Percentiles rank a stretch among this genome's conserved stretches.
Conservation (phyloP, 441 rosid genomes). For the Cnidoscolus chayamansa region DNA sequence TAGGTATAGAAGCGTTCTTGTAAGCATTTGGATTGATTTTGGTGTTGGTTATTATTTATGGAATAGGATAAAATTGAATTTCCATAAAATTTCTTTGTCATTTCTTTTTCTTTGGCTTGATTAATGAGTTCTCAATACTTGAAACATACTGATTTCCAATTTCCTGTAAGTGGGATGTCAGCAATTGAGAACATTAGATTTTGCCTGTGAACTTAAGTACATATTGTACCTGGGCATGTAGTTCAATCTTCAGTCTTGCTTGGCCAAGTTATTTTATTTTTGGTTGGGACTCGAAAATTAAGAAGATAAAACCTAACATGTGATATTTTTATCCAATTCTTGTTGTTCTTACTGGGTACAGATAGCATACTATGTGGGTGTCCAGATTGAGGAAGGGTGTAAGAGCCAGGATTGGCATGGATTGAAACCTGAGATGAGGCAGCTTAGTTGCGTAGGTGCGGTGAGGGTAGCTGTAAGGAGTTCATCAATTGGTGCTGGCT, state of each 20-base stretch:
- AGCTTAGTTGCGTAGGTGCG: conserved; percentile 73
- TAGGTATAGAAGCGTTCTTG: not conserved
- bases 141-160: too few species aligned
- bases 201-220: not conserved
- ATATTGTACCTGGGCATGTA: too few species aligned
- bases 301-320: not conserved
- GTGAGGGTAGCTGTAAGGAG: conserved; percentile 86
- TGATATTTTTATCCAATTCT: not conserved
- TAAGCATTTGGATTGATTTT: not conserved
- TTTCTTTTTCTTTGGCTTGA: not conserved
- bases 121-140: too few species aligned
- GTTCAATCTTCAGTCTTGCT: too few species aligned
- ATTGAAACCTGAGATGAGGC: conserved; percentile 61
- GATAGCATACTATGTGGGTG: conserved; percentile 80
- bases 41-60: not conserved
- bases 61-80: not conserved
- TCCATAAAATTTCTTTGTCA: too few species aligned
- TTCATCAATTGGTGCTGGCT: conserved; percentile 49
- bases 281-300: not conserved
- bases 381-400: conserved; percentile 62
- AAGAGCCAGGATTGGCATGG: conserved; percentile 36
- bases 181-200: not conserved
- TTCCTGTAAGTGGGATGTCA: not conserved
- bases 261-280: not conserved
- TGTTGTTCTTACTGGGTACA: conserved; percentile 29